Percentiles rank a stretch among this genome's conserved stretches.
phyloP scores from a whole-genome alignment of 441 rosid species.

The Gossypium trilobum region DNA sequence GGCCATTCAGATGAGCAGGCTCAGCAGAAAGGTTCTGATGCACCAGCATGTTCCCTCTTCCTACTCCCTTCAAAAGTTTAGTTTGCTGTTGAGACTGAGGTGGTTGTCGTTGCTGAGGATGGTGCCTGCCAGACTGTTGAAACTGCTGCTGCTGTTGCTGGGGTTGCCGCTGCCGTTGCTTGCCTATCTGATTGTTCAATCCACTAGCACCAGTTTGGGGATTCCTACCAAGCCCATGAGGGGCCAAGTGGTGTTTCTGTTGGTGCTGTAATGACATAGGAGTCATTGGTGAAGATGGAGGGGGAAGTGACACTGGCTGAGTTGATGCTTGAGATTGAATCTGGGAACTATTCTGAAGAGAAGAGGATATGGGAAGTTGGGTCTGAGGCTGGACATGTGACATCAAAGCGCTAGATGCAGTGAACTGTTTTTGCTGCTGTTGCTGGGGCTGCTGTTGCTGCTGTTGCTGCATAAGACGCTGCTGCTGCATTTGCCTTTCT shows the following conservation, averaged over 20 bases:
- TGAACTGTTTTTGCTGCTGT: constrained; percentile 49
- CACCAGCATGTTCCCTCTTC: constrained; percentile 62
- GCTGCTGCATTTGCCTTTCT: constrained; percentile 78
- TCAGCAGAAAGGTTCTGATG: constrained; percentile 60
- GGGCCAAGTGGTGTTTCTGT: constrained; percentile 57
- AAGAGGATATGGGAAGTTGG: constrained; percentile 59
- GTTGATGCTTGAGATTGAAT: constrained; percentile 54
- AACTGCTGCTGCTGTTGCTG: constrained; percentile 77
- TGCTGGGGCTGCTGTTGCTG: constrained; percentile 30
- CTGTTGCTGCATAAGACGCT: constrained; percentile 57
- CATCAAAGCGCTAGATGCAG: constrained; percentile 51
- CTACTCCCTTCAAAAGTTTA: constrained; percentile 66
- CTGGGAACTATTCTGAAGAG: constrained; percentile 62
- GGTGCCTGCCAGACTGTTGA: constrained; percentile 75
- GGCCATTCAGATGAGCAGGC: constrained; percentile 70
- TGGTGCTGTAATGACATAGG: constrained; percentile 53
- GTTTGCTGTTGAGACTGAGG: constrained; percentile 55
- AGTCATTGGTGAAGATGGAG: constrained; percentile 53
- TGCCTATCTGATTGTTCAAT: constrained; percentile 64
- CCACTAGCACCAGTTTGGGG: constrained; percentile 50
- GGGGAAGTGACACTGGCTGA: constrained; percentile 48
- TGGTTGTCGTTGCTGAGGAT: constrained; percentile 74
- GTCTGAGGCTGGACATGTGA: constrained; percentile 55
- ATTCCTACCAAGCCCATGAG: constrained; percentile 51
- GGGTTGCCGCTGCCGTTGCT: constrained; percentile 63